These are phyloP conservation scores for Boechera stricta DNA, from an alignment of 345 rosid genomes.

Conservation along the genomic window DNA sequence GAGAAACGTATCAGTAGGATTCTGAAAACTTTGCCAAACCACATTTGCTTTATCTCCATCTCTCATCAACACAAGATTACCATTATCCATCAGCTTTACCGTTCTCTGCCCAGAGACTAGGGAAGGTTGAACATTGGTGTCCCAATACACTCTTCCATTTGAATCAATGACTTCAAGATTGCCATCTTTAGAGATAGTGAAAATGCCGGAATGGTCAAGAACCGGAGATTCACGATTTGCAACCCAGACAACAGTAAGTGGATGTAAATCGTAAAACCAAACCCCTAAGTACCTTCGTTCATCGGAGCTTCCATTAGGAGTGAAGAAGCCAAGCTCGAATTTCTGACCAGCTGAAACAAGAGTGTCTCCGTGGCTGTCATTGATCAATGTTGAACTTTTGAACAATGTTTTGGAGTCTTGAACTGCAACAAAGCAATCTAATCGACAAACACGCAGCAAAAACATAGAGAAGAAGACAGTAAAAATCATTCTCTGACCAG, in stretches of 20 bases:
- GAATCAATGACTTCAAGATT: slow-evolving; percentile 45
- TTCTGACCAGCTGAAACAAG: slow-evolving; percentile 47
- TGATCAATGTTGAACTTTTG: slow-evolving; percentile 41
- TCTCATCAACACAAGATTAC: slow-evolving; percentile 51
- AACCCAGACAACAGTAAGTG: slow-evolving; percentile 53
- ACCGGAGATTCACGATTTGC: slow-evolving; percentile 53
- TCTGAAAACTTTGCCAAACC: slow-evolving; percentile 57
- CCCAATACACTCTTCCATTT: slow-evolving; percentile 43
- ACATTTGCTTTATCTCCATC: slow-evolving; percentile 30
- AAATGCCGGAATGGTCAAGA: neutral
- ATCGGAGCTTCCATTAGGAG: slow-evolving; percentile 47
- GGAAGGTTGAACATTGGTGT: slow-evolving; percentile 22
- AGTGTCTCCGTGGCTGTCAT: slow-evolving; percentile 45
- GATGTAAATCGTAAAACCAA: slow-evolving; percentile 47
- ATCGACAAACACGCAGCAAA: slow-evolving; percentile 38
- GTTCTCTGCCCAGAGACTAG: slow-evolving; percentile 14
- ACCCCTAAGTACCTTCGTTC: slow-evolving; percentile 52
- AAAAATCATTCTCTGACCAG: slow-evolving; percentile 43
- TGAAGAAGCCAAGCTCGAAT: slow-evolving; percentile 60
- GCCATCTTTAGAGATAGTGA: slow-evolving; percentile 41
- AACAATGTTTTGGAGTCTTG: slow-evolving; percentile 42
- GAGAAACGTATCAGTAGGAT: slow-evolving; percentile 66
- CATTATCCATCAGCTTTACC: slow-evolving; percentile 47
- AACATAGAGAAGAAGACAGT: slow-evolving; percentile 38
- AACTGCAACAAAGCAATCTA: slow-evolving; percentile 44